Evolutionary conservation across 1,284 basidiomycete species (phyloP), one percentile per base, ranked within the genome.

Genomic region (Papiliotrema flavescens): DNA sequence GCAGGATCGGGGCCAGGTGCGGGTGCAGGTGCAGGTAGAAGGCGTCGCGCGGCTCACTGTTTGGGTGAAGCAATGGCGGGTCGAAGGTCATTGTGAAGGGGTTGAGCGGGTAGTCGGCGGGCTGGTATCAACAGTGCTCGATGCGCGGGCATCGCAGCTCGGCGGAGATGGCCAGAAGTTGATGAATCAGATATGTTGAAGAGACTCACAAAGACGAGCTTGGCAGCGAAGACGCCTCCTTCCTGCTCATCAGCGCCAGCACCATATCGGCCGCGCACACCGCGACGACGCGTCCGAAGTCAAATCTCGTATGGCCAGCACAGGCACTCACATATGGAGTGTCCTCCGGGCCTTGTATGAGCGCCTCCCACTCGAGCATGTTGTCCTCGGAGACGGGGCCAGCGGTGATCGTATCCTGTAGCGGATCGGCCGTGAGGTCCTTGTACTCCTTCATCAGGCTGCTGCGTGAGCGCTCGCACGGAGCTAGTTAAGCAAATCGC

Each of bases 11-110:
- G n/a, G n/a, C n/a, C n/a, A n/a, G n/a, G n/a, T n/a, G n/a, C n/a
- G n/a, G n/a, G n/a, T n/a, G n/a, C n/a, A n/a, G n/a, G n/a, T n/a
- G n/a, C n/a, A n/a, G n/a, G n/a, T n/a, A n/a, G n/a, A n/a, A n/a
- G n/a, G n/a, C n/a, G 20, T 22, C 13, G 32, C 2, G 14, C n/a
- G 28, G 76, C 88, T 76, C 69, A 95, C 94, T 89, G 75, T 99
- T 99, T 15, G 96, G 96, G 76, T 98, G 96, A 76, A 98, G 89
- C 56, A 98, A 76, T 4, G 96, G 93, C 11, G 95, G 95, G 49
- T 97, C 93, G 70, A 98, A 98, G 67, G 85, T 90, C 95, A 98
- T 98, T 77, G 91, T 95, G 85, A 96, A 96, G 28, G 93, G 93
- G 50, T 89, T 94, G 68, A 96, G 79, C 35, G 93, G 93, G 76